Evolutionary conservation across 2,329 filamentous ascomycete genomes (phyloP).

Genomic region (Fusarium haematococcum): DNA sequence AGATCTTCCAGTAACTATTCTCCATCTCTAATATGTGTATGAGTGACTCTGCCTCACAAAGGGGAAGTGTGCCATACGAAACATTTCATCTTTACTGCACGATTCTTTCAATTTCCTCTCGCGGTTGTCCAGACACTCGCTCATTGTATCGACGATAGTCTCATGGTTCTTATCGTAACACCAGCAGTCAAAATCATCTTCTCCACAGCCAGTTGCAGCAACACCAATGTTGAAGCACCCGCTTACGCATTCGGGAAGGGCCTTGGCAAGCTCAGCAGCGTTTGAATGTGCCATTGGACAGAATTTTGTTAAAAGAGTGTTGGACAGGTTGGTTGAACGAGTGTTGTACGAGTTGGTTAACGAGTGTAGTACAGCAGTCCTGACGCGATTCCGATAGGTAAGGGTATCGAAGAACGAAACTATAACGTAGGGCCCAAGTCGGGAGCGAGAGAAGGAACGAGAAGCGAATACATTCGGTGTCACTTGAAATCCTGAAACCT

Average conservation of each 20-base stretch:
- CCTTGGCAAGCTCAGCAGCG: conserved; percentile 27
- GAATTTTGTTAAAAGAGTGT: not conserved
- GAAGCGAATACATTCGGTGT: not conserved
- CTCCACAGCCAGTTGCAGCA: conserved; percentile 37
- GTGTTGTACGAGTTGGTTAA: not conserved
- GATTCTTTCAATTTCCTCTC: conserved; percentile 25
- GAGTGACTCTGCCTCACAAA: not conserved
- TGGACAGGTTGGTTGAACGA: not conserved
- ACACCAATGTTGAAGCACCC: conserved; percentile 41
- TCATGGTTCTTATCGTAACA: conserved; percentile 42
- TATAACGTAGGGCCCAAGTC: not conserved
- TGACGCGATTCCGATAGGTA: not conserved
- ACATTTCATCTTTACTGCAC: conserved; percentile 38
- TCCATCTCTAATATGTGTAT: conserved; percentile 34
- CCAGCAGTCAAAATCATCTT: conserved; percentile 41
- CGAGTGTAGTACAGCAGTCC: not conserved
- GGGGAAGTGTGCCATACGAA: conserved; percentile 23
- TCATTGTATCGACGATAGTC: conserved; percentile 40
- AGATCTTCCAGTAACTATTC: conserved; percentile 45
- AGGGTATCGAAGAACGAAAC: not conserved
- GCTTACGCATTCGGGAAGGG: conserved; percentile 35
- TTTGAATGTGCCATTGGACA: conserved; percentile 37
- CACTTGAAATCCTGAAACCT: not conserved
- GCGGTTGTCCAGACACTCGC: conserved; percentile 32
- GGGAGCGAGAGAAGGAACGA: not conserved